Evolutionary conservation across 768 basidiomycete species (phyloP).

Genomic region (Tubosaeta sp.): DNA sequence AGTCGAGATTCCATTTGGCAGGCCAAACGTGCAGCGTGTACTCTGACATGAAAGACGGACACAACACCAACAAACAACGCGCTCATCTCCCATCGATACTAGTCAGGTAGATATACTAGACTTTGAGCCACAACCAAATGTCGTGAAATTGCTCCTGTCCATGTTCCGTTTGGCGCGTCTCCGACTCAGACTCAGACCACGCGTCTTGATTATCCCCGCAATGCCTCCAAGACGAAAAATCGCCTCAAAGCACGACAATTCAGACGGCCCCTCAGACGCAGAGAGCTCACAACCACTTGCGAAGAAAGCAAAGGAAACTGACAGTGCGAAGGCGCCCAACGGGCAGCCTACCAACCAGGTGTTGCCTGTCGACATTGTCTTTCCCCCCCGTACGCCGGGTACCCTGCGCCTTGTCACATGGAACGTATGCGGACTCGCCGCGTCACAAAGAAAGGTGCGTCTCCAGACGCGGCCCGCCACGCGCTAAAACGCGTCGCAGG

Average conservation of each 20-base stretch:
- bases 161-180: background rate
- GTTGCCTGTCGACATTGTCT: conserved; percentile 56
- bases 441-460: conserved; percentile 72
- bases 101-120: too few relatives aligned
- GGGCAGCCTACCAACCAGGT: conserved; percentile 72
- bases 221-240: conserved; percentile 33
- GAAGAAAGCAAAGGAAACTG: conserved; percentile 25
- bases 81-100: too few relatives aligned
- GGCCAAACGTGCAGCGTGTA: conserved; percentile 65
- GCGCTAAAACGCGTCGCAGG: conserved; percentile 37
- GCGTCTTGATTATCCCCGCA: background rate
- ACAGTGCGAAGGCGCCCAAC: conserved; percentile 30
- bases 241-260: conserved; percentile 33
- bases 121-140: background rate
- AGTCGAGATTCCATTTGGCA: conserved; percentile 56
- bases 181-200: background rate
- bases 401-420: conserved; percentile 61
- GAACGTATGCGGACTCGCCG: conserved; percentile 78
- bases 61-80: conserved; percentile 16
- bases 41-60: conserved; percentile 16
- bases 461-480: background rate
- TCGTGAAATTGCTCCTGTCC: background rate
- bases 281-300: conserved; percentile 26
- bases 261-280: conserved; percentile 26
- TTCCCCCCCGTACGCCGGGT: conserved; percentile 46